Base-by-base conservation (phyloP, 2,329 filamentous ascomycete genomes). In the Sordariomycetes sp. region DNA sequence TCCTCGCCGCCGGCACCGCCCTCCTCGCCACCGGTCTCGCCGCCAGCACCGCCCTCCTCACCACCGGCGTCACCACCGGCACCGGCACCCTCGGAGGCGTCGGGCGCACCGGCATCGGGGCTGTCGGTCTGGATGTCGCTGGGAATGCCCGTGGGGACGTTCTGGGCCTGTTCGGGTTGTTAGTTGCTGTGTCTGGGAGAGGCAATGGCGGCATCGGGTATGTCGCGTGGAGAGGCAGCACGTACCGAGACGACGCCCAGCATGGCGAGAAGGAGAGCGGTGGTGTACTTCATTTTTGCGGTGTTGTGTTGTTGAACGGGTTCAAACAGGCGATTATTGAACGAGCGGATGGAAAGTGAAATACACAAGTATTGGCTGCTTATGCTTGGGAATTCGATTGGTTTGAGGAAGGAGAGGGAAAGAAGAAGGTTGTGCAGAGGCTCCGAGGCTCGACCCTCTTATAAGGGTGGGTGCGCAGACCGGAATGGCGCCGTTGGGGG, bases 241-340 rank as follows among this genome's bases (percentile, higher is more conserved):
- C 61, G 37, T 64, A 71, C 70, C 63, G 69, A 61, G 60, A 65
- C 67, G 50, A 65, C 60, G 59, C 69, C 67, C 55, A 66, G 66
- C 52, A 72, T 62, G 61, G 67, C 64, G 58, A 70, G 60, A 61
- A 71, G 51, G 58, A 67, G 63, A 52, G 65, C 61, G 62, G 64
- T 65, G 65, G 69, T 66, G 68, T 72, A 70, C 69, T 72, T 72
- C 72, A 74, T 73, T 59, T 51, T 65, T 65, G 59, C 57, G 60
- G 58, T 61, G 8, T 37, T 60, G 46, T 35, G 25, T 35, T 22
- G 51, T 22, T 43, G 25, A 46, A 24, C 35, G 25, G 18, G 16
- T 28, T 28, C n/a, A 18, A 32, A 18, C 6, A 34, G 20, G 37
- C 24, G 56, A 34, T 50, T 18, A 34, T 54, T 34, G 52, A 54